A percentile compares a stretch with the other conserved stretches of the same genome.
Evolutionary conservation across 805 yeast species (phyloP).

Genomic region (Blastobotrys peoriensis): DNA sequence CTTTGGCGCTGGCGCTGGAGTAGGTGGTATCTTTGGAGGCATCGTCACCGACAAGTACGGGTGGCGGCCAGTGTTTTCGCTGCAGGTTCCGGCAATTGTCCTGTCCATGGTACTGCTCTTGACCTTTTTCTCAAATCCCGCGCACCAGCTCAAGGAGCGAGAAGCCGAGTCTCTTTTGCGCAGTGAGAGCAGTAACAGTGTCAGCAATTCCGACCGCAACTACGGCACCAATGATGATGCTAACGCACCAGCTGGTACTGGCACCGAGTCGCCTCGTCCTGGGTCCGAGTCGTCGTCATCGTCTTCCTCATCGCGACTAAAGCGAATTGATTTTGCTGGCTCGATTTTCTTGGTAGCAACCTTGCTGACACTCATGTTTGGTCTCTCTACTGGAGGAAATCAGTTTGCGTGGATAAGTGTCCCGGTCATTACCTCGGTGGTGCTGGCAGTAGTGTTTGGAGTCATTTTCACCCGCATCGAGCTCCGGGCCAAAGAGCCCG

Average conservation of each 20-base stretch:
- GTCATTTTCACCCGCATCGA: conserved; percentile 48
- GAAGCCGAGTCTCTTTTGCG: conserved; percentile 1
- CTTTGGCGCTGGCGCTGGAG: conserved; percentile 69
- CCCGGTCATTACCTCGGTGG: conserved; percentile 34
- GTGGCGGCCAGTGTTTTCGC: conserved; percentile 51
- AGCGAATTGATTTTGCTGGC: conserved; percentile 61
- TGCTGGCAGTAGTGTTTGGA: conserved; percentile 31
- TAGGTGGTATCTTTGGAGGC: conserved; percentile 60
- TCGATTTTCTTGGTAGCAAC: conserved; percentile 52
- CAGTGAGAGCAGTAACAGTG: not conserved
- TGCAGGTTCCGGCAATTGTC: conserved; percentile 37
- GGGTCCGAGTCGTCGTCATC: not conserved
- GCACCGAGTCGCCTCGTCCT: not conserved
- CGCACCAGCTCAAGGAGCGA: conserved; percentile 14
- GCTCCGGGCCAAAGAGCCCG: conserved; percentile 52
- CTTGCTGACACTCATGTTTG: conserved; percentile 52
- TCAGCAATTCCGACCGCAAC: conserved; percentile 17
- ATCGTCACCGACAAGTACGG: conserved; percentile 45
- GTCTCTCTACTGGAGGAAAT: conserved; percentile 62
- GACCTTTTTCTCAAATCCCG: conserved; percentile 12
- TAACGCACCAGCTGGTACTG: too few species aligned
- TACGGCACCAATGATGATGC: too few species aligned
- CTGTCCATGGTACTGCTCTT: conserved; percentile 33
- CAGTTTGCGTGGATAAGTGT: conserved; percentile 43
- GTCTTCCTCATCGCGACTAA: conserved; percentile 9